Percentiles rank a stretch among this genome's conserved stretches.
Conservation (phyloP, 2,329 filamentous ascomycete genomes). For the Apiospora kogelbergensis region DNA sequence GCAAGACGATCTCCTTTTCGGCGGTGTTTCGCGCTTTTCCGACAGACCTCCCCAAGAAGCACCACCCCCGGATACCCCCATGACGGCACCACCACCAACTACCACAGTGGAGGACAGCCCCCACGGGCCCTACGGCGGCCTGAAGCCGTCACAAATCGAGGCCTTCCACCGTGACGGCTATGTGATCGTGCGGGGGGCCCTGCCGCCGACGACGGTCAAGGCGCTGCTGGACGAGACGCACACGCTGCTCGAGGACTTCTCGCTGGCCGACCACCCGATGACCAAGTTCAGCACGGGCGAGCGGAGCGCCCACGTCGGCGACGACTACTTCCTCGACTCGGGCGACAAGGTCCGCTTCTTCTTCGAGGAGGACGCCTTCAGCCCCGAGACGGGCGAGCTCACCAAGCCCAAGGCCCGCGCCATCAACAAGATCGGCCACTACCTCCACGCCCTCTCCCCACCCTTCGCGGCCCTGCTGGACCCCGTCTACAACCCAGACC, state of each 20-base stretch:
- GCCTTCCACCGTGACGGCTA: conserved; percentile 84
- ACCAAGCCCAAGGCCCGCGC: conserved; percentile 78
- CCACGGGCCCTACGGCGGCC: conserved; percentile 44
- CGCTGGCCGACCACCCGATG: conserved; percentile 82
- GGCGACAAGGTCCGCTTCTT: conserved; percentile 96
- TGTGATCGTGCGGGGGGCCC: conserved; percentile 78
- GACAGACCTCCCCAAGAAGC: background rate
- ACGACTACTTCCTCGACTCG: conserved; percentile 88
- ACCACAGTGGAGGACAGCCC: conserved; percentile 8
- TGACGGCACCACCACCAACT: background rate
- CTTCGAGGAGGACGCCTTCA: conserved; percentile 93
- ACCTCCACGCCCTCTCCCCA: conserved; percentile 67
- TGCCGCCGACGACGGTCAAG: conserved; percentile 64
- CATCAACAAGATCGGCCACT: conserved; percentile 88
- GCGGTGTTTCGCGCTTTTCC: conserved; percentile 4
- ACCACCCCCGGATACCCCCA: background rate
- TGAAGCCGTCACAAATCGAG: conserved; percentile 69
- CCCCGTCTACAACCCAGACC: conserved; percentile 45
- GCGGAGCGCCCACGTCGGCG: conserved; percentile 77
- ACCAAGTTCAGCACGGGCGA: conserved; percentile 89
- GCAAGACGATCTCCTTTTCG: background rate
- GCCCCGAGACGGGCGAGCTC: conserved; percentile 58
- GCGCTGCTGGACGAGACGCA: conserved; percentile 74
- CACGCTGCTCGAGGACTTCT: conserved; percentile 71
- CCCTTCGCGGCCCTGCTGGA: conserved; percentile 62